Evolutionary conservation across 768 basidiomycete species (phyloP).

Genomic region (Crassisporium funariophilum): DNA sequence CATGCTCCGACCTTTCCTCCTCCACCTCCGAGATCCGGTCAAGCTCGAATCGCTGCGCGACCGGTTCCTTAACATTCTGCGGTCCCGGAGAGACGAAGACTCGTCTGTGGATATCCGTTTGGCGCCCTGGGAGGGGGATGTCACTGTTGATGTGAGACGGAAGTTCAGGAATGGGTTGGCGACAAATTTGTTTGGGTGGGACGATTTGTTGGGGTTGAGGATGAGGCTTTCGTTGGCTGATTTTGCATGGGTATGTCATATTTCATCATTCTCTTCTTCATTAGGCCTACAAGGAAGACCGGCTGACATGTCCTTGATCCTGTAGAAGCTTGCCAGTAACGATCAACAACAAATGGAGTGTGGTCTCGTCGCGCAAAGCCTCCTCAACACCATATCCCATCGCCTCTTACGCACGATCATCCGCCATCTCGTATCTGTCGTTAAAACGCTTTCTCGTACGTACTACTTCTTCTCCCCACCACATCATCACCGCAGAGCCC

Average conservation of each 20-base stretch:
- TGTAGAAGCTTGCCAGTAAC: constrained; percentile 50
- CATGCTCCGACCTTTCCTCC: constrained; percentile 52
- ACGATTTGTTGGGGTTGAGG: constrained; percentile 51
- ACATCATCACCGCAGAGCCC: no score
- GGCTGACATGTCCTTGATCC: neutral
- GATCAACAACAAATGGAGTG: constrained; percentile 41
- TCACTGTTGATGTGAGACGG: constrained; percentile 39
- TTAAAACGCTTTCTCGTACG: constrained; percentile 47
- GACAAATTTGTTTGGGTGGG: constrained; percentile 65
- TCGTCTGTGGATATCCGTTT: constrained; percentile 34
- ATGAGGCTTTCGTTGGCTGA: constrained; percentile 58
- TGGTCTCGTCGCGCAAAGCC: constrained; percentile 51
- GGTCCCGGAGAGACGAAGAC: constrained; percentile 29
- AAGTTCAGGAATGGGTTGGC: constrained; percentile 55
- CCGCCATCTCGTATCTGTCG: constrained; percentile 54
- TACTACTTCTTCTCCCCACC: constrained; percentile 11
- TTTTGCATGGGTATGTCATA: constrained; percentile 45
- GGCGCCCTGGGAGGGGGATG: constrained; percentile 22
- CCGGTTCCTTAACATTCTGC: constrained; percentile 48
- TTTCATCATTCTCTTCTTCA: neutral
- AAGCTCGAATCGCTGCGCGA: constrained; percentile 18
- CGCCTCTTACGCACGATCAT: constrained; percentile 56
- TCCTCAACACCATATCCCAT: constrained; percentile 55
- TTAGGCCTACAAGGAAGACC: neutral
- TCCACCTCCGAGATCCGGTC: constrained; percentile 41